Conservation (phyloP, 768 basidiomycete species). For the Clavaria fumosa region DNA sequence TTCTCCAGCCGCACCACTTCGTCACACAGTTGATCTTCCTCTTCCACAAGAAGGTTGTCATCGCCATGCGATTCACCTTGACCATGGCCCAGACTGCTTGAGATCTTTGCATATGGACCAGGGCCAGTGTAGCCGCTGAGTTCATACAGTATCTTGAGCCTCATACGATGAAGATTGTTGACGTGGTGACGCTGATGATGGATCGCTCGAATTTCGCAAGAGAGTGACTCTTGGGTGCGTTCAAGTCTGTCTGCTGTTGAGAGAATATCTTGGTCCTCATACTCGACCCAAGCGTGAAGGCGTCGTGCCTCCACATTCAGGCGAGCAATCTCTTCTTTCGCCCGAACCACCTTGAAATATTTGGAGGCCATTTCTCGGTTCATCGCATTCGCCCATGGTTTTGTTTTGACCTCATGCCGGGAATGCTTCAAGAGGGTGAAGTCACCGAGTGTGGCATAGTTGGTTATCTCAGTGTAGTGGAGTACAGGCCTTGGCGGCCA, state of each 20-base stretch:
- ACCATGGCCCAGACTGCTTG: not conserved
- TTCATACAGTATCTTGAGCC: not conserved
- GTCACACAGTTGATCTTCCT: not conserved
- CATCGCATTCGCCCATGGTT: not conserved
- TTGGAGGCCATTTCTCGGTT: too few species aligned
- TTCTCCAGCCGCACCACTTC: not conserved
- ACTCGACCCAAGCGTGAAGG: too few species aligned
- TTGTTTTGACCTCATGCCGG: not conserved
- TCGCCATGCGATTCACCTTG: too few species aligned
- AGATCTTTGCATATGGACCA: not conserved
- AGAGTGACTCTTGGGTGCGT: too few species aligned
- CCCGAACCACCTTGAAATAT: too few species aligned
- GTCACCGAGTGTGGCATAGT: not conserved
- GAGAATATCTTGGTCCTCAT: too few species aligned
- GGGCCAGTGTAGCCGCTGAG: not conserved
- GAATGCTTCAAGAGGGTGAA: conserved; percentile 1
- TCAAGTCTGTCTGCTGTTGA: too few species aligned
- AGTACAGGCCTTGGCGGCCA: too few species aligned
- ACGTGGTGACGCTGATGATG: not conserved
- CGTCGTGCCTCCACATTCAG: not conserved
- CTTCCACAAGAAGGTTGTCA: not conserved
- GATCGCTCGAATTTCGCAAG: not conserved
- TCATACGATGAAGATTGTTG: too few species aligned
- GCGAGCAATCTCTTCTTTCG: not conserved
- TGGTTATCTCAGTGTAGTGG: not conserved